A percentile compares a stretch with the other conserved stretches of the same genome.
Conservation (phyloP, 306 rosid species). For the Trifolium fragiferum region DNA sequence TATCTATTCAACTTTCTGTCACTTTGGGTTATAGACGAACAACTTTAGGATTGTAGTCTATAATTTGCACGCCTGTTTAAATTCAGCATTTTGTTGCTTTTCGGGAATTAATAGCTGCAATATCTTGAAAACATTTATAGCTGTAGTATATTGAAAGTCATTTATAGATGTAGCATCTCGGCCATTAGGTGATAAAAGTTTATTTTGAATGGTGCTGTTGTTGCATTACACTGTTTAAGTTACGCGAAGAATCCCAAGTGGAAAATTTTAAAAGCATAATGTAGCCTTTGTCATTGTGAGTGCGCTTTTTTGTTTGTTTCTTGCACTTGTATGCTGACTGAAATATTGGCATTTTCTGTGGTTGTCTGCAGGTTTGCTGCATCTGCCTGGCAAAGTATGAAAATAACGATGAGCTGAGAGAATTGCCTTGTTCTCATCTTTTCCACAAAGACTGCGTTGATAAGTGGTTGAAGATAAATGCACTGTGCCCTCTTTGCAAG, state of each 20-base stretch:
- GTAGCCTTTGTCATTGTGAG: constrained; percentile 25
- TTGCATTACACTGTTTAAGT: constrained; percentile 16
- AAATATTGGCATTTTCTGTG: constrained; percentile 29
- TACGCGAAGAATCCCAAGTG: not conserved
- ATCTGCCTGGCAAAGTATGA: constrained; percentile 89
- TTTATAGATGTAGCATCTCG: constrained; percentile 8
- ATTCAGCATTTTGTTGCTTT: constrained; percentile 20
- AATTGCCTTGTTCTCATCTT: constrained; percentile 90
- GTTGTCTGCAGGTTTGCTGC: constrained; percentile 80
- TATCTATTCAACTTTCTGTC: constrained; percentile 25
- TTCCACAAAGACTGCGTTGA: constrained; percentile 95
- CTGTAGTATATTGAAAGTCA: not conserved
- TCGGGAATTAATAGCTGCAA: not conserved
- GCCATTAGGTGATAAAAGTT: constrained; percentile 13
- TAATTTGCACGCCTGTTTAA: not conserved
- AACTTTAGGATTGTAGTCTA: not conserved
- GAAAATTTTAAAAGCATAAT: constrained; percentile 22
- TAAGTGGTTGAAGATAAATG: constrained; percentile 94
- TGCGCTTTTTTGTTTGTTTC: not conserved
- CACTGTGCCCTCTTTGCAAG: constrained; percentile 94
- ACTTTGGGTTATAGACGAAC: constrained; percentile 11
- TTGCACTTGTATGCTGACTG: constrained; percentile 21
- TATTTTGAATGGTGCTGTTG: constrained; percentile 20
- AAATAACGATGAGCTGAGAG: constrained; percentile 86
- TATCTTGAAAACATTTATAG: constrained; percentile 19